Conservation (phyloP, 1,284 basidiomycete genomes). For the Pseudozyma thailandica region DNA sequence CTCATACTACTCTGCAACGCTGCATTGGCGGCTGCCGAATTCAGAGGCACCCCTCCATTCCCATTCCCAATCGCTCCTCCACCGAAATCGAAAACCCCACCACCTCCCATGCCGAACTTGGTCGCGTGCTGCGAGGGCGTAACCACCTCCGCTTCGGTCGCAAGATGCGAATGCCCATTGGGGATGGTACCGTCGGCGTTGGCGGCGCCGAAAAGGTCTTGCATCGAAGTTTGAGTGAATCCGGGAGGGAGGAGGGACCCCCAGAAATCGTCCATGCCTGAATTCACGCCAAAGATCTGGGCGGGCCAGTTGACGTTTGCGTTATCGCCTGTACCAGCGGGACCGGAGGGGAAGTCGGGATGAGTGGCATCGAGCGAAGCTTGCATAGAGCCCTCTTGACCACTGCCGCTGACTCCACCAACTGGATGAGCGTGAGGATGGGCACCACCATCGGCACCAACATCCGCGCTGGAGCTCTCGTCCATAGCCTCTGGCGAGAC, state of each 20-base stretch:
- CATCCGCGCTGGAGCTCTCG: background rate
- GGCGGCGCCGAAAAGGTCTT: conserved; percentile 42
- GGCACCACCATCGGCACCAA: background rate
- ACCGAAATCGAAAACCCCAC: conserved; percentile 46
- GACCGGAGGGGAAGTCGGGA: conserved; percentile 5
- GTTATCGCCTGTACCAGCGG: conserved; percentile 7
- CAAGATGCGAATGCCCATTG: conserved; percentile 13
- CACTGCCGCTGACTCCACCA: background rate
- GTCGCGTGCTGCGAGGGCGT: conserved; percentile 24
- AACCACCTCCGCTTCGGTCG: conserved; percentile 12
- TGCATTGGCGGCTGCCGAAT: conserved; percentile 29
- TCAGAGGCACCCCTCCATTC: conserved; percentile 42
- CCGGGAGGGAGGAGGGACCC: conserved; percentile 56
- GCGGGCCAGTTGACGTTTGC: conserved; percentile 33
- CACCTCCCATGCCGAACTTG: conserved; percentile 54
- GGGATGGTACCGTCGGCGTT: conserved; percentile 3
- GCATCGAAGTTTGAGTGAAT: conserved; percentile 48
- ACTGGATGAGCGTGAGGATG: background rate
- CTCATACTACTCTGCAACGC: conserved; percentile 26
- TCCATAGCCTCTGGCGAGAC: conserved; percentile 35
- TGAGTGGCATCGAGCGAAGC: conserved; percentile 11
- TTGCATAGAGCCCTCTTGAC: conserved; percentile 2
- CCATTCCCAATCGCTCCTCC: conserved; percentile 50
- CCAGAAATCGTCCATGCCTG: conserved; percentile 59
- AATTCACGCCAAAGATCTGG: conserved; percentile 30